Conservation (phyloP, 257 asterid genomes). For the Cinchona pubescens region DNA sequence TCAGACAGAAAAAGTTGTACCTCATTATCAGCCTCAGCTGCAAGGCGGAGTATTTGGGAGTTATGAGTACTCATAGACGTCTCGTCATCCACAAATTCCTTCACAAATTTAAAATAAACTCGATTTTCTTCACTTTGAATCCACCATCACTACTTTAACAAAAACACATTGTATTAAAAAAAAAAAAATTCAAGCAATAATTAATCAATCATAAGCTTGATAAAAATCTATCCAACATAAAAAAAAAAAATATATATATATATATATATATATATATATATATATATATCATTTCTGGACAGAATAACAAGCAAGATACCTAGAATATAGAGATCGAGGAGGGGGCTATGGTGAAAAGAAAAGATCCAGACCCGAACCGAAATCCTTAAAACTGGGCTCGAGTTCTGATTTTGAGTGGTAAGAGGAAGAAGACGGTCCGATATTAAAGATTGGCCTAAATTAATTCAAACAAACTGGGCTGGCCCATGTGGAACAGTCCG, state of each 20-base stretch:
- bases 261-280: too few relatives aligned
- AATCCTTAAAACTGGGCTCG: constrained; percentile 12
- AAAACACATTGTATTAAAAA: neutral
- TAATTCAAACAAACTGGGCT: too few relatives aligned
- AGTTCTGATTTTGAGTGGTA: constrained; percentile 17
- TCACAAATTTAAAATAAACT: constrained; percentile 42
- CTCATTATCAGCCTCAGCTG: constrained; percentile 79
- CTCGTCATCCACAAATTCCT: constrained; percentile 97
- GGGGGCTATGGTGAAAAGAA: constrained; percentile 14
- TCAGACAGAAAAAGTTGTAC: constrained; percentile 38
- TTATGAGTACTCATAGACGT: constrained; percentile 76
- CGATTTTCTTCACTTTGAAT: too few relatives aligned
- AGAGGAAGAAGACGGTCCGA: constrained; percentile 6
- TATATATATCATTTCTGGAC: too few relatives aligned
- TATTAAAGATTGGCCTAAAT: neutral
- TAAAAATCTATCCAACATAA: neutral
- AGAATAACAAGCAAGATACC: too few relatives aligned
- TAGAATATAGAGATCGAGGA: too few relatives aligned
- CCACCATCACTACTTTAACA: too few relatives aligned
- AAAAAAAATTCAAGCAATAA: too few relatives aligned
- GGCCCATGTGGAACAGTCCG: too few relatives aligned
- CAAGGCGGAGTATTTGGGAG: constrained; percentile 75
- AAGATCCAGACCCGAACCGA: constrained; percentile 28
- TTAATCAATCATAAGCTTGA: neutral
- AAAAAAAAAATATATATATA: neutral